phyloP scores from a whole-genome alignment of 495 filamentous ascomycete genomes.

The Penicillium parvum region DNA sequence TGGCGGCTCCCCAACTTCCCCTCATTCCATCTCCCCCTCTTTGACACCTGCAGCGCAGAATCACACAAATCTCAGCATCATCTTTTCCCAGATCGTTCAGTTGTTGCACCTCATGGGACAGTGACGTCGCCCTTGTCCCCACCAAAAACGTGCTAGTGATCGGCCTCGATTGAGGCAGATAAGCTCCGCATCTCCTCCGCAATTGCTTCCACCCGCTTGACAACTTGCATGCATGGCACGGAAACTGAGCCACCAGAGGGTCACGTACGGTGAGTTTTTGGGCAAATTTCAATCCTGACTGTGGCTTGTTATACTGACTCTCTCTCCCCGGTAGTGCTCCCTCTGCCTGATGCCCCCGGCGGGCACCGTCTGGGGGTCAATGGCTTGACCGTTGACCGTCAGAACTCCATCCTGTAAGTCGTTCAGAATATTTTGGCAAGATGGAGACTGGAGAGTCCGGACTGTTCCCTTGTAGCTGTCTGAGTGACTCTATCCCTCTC shows the following conservation, averaged over 20 bases:
- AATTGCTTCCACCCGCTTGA: constrained; percentile 25
- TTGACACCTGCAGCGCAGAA: background rate
- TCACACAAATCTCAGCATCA: background rate
- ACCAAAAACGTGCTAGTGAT: constrained; percentile 28
- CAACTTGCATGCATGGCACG: constrained; percentile 42
- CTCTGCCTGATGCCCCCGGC: constrained; percentile 83
- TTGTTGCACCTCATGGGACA: too few species aligned
- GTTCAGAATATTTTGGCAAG: background rate
- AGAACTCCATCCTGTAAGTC: constrained; percentile 81
- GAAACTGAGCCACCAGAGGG: constrained; percentile 47
- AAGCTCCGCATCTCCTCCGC: constrained; percentile 39
- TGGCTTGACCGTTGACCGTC: constrained; percentile 79
- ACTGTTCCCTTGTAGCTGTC: background rate
- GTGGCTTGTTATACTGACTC: constrained; percentile 1
- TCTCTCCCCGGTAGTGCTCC: constrained; percentile 72
- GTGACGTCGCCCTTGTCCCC: constrained; percentile 26
- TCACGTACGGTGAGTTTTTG: constrained; percentile 44
- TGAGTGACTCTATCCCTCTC: background rate
- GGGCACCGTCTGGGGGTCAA: constrained; percentile 94
- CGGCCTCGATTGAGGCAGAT: constrained; percentile 28
- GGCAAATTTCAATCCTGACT: constrained; percentile 13
- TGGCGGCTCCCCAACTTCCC: constrained; percentile 21
- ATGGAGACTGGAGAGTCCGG: background rate
- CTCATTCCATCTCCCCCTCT: constrained; percentile 13
- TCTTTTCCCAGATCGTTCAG: too few species aligned